A percentile compares a stretch with the other conserved stretches of the same genome.
Conservation (phyloP, 2,329 filamentous ascomycete species). For the Arthrinium puccinioides region DNA sequence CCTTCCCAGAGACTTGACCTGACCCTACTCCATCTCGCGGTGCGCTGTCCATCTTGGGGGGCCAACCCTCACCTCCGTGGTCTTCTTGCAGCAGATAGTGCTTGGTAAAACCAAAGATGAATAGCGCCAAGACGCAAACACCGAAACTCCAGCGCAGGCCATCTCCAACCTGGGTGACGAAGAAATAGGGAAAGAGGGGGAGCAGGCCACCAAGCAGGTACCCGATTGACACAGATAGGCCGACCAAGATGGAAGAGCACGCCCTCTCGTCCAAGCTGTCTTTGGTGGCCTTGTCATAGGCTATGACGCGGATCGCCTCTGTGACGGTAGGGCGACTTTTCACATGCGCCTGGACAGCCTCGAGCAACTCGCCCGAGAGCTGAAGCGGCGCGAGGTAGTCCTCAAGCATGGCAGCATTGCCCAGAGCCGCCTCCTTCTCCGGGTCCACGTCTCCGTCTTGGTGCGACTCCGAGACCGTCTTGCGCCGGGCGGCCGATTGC, state of each 20-base stretch:
- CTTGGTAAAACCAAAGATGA: slow-evolving; percentile 60
- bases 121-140: slow-evolving; percentile 53
- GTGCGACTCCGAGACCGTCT: not conserved
- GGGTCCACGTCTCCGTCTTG: slow-evolving; percentile 20
- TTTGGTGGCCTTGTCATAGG: slow-evolving; percentile 32
- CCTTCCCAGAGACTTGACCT: slow-evolving; percentile 36
- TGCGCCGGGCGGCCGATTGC: slow-evolving; percentile 1
- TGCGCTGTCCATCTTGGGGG: slow-evolving; percentile 26
- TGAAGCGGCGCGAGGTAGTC: slow-evolving; percentile 17
- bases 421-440: slow-evolving; percentile 17
- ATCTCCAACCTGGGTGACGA: slow-evolving; percentile 36
- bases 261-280: slow-evolving; percentile 1
- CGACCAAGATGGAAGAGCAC: slow-evolving; percentile 45
- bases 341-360: slow-evolving; percentile 14
- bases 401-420: slow-evolving; percentile 6
- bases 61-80: not conserved
- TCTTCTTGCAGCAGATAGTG: slow-evolving; percentile 32
- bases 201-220: slow-evolving; percentile 66
- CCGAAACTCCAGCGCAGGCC: slow-evolving; percentile 52
- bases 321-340: slow-evolving; percentile 7
- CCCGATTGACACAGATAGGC: slow-evolving; percentile 57
- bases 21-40: slow-evolving; percentile 20
- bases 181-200: slow-evolving; percentile 65
- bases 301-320: not conserved
- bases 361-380: slow-evolving; percentile 16